A percentile compares a stretch with the other conserved stretches of the same genome.
Evolutionary conservation across 805 yeast species (phyloP).

Genomic region (Starmera dryadoides): DNA sequence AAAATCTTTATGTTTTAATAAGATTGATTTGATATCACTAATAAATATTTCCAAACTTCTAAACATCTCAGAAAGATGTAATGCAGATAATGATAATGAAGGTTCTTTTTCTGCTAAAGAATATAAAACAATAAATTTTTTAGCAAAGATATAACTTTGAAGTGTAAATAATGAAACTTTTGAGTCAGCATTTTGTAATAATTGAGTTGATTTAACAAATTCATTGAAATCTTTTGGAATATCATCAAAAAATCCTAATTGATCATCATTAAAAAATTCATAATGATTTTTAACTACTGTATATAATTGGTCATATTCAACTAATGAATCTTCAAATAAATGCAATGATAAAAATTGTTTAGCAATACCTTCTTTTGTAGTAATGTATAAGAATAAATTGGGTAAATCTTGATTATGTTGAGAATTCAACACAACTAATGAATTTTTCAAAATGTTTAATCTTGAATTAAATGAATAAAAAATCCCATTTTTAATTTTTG

Average conservation of each 20-base stretch:
- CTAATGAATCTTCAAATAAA: constrained; percentile 53
- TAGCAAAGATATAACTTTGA: constrained; percentile 27
- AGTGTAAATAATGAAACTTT: constrained; percentile 3
- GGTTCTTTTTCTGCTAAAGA: constrained; percentile 28
- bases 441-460: constrained; percentile 16
- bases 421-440: not conserved
- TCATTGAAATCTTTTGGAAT: not conserved
- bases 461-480: constrained; percentile 47
- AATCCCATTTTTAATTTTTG: constrained; percentile 40
- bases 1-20: constrained; percentile 12
- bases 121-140: constrained; percentile 29
- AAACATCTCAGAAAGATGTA: constrained; percentile 31
- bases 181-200: not conserved
- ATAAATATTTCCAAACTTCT: constrained; percentile 28
- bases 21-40: constrained; percentile 25
- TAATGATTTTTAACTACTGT: constrained; percentile 19
- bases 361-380: constrained; percentile 30
- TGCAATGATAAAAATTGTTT: constrained; percentile 46
- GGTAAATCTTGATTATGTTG: not conserved
- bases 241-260: not conserved
- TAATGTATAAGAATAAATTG: not conserved
- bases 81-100: constrained; percentile 33
- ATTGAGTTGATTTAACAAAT: not conserved
- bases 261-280: constrained; percentile 1
- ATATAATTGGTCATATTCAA: constrained; percentile 40